These are phyloP conservation scores for Coniella lustricola DNA, from an alignment of 2,329 filamentous ascomycete genomes.

Conservation along the genomic window DNA sequence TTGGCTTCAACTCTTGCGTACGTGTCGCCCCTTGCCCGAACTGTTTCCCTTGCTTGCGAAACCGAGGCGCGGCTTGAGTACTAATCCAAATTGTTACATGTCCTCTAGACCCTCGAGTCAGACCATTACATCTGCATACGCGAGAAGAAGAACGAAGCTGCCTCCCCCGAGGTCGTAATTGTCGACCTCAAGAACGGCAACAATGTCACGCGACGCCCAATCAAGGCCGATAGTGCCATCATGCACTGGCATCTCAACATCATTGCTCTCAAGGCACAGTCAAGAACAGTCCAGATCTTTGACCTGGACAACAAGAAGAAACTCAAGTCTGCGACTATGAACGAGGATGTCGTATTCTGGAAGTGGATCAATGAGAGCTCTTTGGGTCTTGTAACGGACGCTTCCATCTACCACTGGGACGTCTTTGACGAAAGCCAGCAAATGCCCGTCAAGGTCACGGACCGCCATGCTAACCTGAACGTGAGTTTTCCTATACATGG, in stretches of 20 bases:
- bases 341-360: constrained; percentile 97
- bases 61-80: neutral
- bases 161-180: constrained; percentile 91
- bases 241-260: constrained; percentile 98
- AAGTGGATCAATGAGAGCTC: constrained; percentile 94
- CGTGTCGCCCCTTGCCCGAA: constrained; percentile 29
- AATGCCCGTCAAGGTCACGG: constrained; percentile 83
- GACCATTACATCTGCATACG: constrained; percentile 94
- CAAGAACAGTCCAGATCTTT: constrained; percentile 94
- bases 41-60: neutral
- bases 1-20: constrained; percentile 85
- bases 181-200: constrained; percentile 96
- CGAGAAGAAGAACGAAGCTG: constrained; percentile 80
- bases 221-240: constrained; percentile 98
- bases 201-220: constrained; percentile 87
- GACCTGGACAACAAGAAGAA: constrained; percentile 89
- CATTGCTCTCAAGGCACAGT: constrained; percentile 92
- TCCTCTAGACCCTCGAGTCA: constrained; percentile 82
- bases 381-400: constrained; percentile 85
- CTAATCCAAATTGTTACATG: constrained; percentile 10
- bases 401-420: constrained; percentile 94
- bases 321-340: constrained; percentile 94
- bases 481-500: constrained; percentile 42
- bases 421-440: constrained; percentile 79
- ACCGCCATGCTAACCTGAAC: constrained; percentile 82